Evolutionary conservation across 768 basidiomycete species (phyloP).

Genomic region (Mycena vitilis): DNA sequence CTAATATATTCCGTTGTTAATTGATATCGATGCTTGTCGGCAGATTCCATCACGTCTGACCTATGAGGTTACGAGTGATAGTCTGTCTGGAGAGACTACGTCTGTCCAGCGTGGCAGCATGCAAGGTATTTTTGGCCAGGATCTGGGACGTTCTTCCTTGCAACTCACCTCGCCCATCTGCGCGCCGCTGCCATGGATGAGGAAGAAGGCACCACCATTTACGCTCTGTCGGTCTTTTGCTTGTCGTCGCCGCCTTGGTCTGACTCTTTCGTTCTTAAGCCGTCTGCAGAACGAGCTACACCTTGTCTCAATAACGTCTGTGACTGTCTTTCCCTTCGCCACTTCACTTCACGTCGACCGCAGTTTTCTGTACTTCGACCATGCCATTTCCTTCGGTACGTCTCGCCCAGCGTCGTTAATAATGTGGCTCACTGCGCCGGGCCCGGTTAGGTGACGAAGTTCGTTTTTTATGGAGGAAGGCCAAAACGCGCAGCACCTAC

Average conservation of each 20-base stretch:
- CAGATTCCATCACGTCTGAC: no score
- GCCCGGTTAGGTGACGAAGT: slow-evolving; percentile 23
- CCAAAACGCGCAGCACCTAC: slow-evolving; percentile 23
- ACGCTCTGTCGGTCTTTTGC: slow-evolving; percentile 6
- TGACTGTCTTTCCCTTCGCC: neutral
- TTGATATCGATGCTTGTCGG: no score
- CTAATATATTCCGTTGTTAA: no score
- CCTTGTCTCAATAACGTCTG: slow-evolving; percentile 22
- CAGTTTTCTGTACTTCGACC: slow-evolving; percentile 25
- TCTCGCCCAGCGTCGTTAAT: neutral
- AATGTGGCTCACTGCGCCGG: no score
- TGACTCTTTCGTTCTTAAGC: neutral
- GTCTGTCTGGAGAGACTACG: no score
- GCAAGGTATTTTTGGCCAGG: no score
- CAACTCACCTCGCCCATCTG: no score
- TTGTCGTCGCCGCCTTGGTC: neutral
- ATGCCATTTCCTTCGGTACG: slow-evolving; percentile 23
- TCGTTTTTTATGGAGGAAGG: slow-evolving; percentile 15
- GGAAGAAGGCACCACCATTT: neutral
- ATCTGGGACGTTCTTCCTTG: no score
- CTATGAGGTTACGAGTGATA: no score
- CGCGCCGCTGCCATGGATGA: no score
- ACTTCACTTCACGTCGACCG: neutral
- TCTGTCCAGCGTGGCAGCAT: no score
- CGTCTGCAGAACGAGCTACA: slow-evolving; percentile 20